Evolutionary conservation across 306 rosid species (phyloP), one percentile per base, ranked within the genome.

Genomic region (Rosa multiflora): DNA sequence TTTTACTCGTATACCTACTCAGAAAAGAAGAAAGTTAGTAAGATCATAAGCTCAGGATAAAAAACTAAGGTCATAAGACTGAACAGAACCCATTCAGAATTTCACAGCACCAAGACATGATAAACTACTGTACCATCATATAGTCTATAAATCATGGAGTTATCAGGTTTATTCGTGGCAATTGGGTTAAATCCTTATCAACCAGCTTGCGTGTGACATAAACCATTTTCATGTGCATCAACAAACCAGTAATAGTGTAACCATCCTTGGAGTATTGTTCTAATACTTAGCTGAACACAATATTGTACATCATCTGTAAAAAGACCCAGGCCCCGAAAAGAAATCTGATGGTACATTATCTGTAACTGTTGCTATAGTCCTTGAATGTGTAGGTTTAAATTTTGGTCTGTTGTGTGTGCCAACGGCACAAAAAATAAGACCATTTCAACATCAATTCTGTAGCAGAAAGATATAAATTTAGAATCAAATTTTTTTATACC

Each of bases 1-100:
- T 82, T 67, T 83, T 78, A 53, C 75, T 83, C 80, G 67, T 85
- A 67, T 90, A 95, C 90, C 99, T 95, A 79, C 67, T 86, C 73
- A 75, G 42, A 75, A 37, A 42, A 64, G 61, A 35, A 72, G 66
- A 73, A 67, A 46, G 74, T 71, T 55, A 78, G 76, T 26, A 10
- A 46, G 48, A 67, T 73, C 35, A 59, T 76, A 43, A 76, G 80
- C 49, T 39, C 29, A 18, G 20, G 44, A 6, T 7, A 35, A 15
- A 3, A 14, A 40, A 8, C 46, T 29, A 39, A 40, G 56, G 44
- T 64, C 55, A 23, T 39, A 11, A 53, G 17, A 79, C 73, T 79
- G 15, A 44, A 68, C 75, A 53, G 66, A 35, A 66, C 55, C 35
- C 67, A 67, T n/a, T 62, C 49, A 76, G 53, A 17, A 49, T 26